These are phyloP conservation scores for Chaetomium tenue DNA, from an alignment of 495 filamentous ascomycete species.

Conservation along the genomic window DNA sequence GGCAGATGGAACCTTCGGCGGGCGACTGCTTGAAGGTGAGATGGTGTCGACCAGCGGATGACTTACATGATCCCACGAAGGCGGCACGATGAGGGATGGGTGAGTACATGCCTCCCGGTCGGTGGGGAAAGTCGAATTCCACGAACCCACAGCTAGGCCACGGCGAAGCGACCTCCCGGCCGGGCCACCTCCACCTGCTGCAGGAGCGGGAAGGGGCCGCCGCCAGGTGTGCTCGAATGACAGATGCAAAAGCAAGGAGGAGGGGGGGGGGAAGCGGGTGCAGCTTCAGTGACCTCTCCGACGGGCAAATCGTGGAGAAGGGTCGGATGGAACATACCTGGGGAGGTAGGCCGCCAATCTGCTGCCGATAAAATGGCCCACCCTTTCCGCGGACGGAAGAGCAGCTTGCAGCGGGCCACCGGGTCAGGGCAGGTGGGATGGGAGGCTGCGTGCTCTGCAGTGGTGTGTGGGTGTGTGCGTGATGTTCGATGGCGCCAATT, in stretches of 20 bases:
- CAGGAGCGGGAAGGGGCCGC: constrained; percentile 38
- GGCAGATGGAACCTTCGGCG: constrained; percentile 9
- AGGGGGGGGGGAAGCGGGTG: not conserved
- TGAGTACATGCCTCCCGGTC: not conserved
- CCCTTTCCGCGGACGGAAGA: not conserved
- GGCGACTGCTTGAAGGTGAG: constrained; percentile 18
- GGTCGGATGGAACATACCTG: constrained; percentile 15
- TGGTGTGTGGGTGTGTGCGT: constrained; percentile 7
- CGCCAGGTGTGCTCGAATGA: constrained; percentile 25
- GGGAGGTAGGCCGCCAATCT: constrained; percentile 1
- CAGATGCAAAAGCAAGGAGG: constrained; percentile 27
- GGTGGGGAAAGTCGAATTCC: constrained; percentile 16
- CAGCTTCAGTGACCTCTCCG: not conserved
- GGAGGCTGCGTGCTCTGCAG: constrained; percentile 11
- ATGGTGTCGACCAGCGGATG: constrained; percentile 35
- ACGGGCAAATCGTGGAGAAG: constrained; percentile 28
- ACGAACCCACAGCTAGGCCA: not conserved
- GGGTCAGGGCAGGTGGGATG: constrained; percentile 14
- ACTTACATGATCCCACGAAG: constrained; percentile 28
- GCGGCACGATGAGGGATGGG: constrained; percentile 12
- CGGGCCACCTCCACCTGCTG: constrained; percentile 18
- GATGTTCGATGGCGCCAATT: not conserved
- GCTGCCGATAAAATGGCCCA: constrained; percentile 5
- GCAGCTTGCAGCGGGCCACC: constrained; percentile 14
- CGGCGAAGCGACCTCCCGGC: constrained; percentile 1